Conservation (phyloP, 495 filamentous ascomycete species). For the Tricharina praecox region DNA sequence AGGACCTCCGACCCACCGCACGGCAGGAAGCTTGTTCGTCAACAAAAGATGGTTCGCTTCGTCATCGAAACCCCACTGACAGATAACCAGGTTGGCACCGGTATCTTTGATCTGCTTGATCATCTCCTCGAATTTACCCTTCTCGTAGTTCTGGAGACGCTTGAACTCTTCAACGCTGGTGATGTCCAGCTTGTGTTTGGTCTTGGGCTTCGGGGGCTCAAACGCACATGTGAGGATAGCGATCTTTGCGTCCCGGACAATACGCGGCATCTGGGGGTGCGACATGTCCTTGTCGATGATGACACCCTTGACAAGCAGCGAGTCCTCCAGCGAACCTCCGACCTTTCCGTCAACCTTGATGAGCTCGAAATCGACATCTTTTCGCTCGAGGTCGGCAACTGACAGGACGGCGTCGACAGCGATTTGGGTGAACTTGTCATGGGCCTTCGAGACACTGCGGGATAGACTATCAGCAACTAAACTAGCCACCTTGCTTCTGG, state of each 20-base stretch:
- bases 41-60: conserved; percentile 94
- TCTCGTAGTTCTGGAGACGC: conserved; percentile 86
- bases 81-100: conserved; percentile 93
- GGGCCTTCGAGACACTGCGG: conserved; percentile 86
- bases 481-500: conserved; percentile 15
- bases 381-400: conserved; percentile 86
- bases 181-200: conserved; percentile 98
- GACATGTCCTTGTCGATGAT: conserved; percentile 99
- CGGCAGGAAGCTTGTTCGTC: conserved; percentile 88
- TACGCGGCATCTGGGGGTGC: conserved; percentile 93
- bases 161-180: conserved; percentile 95
- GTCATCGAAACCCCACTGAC: conserved; percentile 99
- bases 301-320: conserved; percentile 86
- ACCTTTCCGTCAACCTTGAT: conserved; percentile 99
- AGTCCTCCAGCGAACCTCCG: conserved; percentile 86
- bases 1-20: conserved; percentile 94
- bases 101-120: conserved; percentile 95
- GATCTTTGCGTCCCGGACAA: conserved; percentile 86
- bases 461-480: too few relatives aligned
- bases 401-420: conserved; percentile 93
- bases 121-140: conserved; percentile 94
- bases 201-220: conserved; percentile 99
- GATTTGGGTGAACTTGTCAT: conserved; percentile 94
- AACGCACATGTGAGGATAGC: conserved; percentile 97
- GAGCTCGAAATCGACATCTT: conserved; percentile 96